Evolutionary conservation across 768 basidiomycete genomes (phyloP), one percentile per base, ranked within the genome.

Genomic region (Hemileccinum impolitum): DNA sequence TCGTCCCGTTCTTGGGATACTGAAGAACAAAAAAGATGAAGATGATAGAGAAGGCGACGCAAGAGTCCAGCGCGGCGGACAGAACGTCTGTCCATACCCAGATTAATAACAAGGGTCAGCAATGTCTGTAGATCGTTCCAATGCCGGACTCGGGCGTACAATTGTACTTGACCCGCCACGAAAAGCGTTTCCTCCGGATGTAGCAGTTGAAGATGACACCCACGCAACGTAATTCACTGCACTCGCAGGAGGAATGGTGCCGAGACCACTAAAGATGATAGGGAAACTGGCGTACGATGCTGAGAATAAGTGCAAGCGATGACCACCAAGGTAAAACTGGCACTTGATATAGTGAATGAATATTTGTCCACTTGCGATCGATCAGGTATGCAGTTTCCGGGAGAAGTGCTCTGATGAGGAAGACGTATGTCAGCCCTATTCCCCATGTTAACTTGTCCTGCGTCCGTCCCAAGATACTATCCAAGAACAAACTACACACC

Each of bases 51-150:
- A 86, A 54, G 0, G 84, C 84, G 9, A 85, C 70, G n/a, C 87
- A 85, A 13, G 85, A 76, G 56, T 87, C 86, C 56, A 88, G 58
- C 4, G 82, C 86, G 10, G 85, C 83, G 7, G 85, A 87, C n/a
- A 87, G 65, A 17, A 87, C 80, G 54, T 85, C 75, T 75, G 45
- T 34, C 28, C 8, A 19, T 8, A 12, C 23, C 23, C 28, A 30
- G 28, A 30, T 8, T 30, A 30, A 30, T 9, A 23, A 17, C 26
- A 43, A 19, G 5, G n/a, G 31, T 48, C 17, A 80, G 60, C 37
- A 18, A 8, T 4, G 5, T 10, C 23, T n/a, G 6, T 31, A 19
- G 8, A 3, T n/a, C 37, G 10, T 9, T 21, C 31, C 9, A 2
- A 13, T 14, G 2, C 8, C n/a, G 8, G 12, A 26, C 32, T 4